Evolutionary conservation across 352 stramenopile genomes (phyloP).

Genomic region (Pilasporangium apinafurcum): DNA sequence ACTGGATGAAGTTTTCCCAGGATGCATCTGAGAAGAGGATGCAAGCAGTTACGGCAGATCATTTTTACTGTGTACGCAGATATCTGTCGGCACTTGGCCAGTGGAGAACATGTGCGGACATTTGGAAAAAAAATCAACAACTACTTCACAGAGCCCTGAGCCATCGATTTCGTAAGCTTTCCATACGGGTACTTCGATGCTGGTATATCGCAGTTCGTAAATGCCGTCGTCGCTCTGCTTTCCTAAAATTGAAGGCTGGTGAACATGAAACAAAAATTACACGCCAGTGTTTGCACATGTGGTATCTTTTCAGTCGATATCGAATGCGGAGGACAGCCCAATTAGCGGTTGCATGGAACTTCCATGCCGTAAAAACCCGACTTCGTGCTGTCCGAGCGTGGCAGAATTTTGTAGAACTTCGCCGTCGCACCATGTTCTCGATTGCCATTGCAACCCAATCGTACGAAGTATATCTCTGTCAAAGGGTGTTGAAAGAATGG

Average conservation of each 20-base stretch:
- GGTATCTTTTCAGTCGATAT: background rate
- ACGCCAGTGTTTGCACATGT: background rate
- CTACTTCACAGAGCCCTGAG: slow-evolving; percentile 13
- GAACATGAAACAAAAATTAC: background rate
- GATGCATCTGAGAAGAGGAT: background rate
- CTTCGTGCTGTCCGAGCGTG: slow-evolving; percentile 1
- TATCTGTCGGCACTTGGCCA: background rate
- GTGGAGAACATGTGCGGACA: slow-evolving; percentile 3
- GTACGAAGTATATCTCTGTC: no score
- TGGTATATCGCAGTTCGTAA: slow-evolving; percentile 20
- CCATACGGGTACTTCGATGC: slow-evolving; percentile 11
- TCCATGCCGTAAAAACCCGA: background rate
- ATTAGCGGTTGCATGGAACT: background rate
- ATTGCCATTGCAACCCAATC: no score
- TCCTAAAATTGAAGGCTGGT: slow-evolving; percentile 4
- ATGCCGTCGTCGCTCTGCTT: slow-evolving; percentile 7
- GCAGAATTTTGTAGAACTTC: no score
- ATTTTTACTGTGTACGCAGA: slow-evolving; percentile 4
- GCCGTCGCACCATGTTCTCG: no score
- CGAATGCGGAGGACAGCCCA: background rate
- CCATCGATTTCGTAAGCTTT: slow-evolving; percentile 17
- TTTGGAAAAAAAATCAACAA: background rate
- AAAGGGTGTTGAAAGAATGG: slow-evolving; percentile 1
- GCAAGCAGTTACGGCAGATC: background rate
- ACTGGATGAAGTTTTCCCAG: background rate